Conservation (phyloP, 164 flowering plant genomes). For the Santalum album region DNA sequence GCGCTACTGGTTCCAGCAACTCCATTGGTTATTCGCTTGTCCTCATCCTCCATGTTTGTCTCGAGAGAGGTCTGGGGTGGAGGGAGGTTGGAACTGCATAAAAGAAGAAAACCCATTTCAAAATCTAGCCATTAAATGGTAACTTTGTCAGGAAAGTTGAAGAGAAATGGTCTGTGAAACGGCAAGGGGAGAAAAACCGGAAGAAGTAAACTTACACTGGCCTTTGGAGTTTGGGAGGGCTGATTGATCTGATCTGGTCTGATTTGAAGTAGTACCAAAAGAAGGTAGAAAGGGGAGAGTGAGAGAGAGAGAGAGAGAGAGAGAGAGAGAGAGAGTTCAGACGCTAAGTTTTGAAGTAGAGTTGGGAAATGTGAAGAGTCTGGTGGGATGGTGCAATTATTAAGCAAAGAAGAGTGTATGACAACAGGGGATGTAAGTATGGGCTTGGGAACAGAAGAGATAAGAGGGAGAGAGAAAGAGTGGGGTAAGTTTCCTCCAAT, state of each 20-base stretch:
- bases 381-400: constrained; percentile 15
- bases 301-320: constrained; percentile 1
- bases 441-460: constrained; percentile 54
- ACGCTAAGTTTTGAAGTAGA: too few species aligned
- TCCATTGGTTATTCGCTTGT: constrained; percentile 7
- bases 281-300: background rate
- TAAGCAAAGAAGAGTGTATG: constrained; percentile 12
- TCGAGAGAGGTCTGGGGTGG: background rate
- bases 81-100: background rate
- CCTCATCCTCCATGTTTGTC: constrained; percentile 44
- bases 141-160: background rate
- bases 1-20: background rate
- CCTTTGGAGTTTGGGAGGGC: too few species aligned
- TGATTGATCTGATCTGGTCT: too few species aligned
- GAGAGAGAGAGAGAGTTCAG: constrained; percentile 17
- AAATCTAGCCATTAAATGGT: too few species aligned
- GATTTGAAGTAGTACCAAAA: too few species aligned
- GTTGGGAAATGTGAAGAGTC: constrained; percentile 32
- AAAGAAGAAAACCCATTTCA: constrained; percentile 1
- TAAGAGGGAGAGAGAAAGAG: constrained; percentile 27
- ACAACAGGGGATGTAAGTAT: constrained; percentile 22
- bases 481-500: constrained; percentile 2
- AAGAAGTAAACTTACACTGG: background rate
- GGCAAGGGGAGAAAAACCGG: background rate
- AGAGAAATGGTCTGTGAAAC: background rate